Conservation (phyloP, 768 basidiomycete genomes). For the Sporobolomyces roseus region DNA sequence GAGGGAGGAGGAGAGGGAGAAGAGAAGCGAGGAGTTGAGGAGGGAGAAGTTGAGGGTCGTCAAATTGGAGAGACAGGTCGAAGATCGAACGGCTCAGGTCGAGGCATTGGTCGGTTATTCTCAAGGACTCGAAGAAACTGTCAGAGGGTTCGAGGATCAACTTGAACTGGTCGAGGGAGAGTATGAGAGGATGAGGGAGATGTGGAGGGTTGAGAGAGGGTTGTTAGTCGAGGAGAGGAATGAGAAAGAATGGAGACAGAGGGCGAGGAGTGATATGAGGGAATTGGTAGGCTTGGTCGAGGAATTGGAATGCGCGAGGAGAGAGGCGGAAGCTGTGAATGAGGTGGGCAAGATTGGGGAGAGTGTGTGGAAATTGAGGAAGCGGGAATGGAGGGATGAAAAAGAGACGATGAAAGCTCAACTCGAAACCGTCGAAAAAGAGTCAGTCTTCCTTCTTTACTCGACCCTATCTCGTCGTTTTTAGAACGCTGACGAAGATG, state of each 20-base stretch:
- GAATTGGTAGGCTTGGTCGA: conserved; percentile 17
- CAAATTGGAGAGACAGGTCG: conserved; percentile 11
- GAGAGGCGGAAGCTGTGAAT: neutral
- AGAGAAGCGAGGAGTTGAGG: neutral
- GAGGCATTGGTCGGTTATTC: conserved; percentile 23
- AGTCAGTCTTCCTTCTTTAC: conserved; percentile 11
- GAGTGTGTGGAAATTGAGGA: conserved; percentile 4
- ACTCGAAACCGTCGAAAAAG: conserved; percentile 58
- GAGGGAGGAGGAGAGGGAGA: neutral
- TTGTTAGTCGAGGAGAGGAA: neutral
- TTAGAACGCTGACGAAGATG: neutral
- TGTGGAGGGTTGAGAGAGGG: conserved; percentile 16
- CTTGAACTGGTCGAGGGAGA: neutral
- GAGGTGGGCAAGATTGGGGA: neutral
- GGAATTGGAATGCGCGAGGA: neutral
- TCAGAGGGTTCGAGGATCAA: neutral
- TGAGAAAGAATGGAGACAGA: conserved; percentile 41
- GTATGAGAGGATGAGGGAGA: neutral
- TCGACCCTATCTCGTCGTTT: neutral
- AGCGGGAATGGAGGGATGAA: conserved; percentile 1
- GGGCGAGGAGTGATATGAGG: conserved; percentile 30
- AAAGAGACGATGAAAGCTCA: conserved; percentile 59
- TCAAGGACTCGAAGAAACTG: conserved; percentile 3
- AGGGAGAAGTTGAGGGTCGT: neutral
- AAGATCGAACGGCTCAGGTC: conserved; percentile 26